phyloP scores from a whole-genome alignment of 179 eudicot species.

The Amaranthus tricolor region DNA sequence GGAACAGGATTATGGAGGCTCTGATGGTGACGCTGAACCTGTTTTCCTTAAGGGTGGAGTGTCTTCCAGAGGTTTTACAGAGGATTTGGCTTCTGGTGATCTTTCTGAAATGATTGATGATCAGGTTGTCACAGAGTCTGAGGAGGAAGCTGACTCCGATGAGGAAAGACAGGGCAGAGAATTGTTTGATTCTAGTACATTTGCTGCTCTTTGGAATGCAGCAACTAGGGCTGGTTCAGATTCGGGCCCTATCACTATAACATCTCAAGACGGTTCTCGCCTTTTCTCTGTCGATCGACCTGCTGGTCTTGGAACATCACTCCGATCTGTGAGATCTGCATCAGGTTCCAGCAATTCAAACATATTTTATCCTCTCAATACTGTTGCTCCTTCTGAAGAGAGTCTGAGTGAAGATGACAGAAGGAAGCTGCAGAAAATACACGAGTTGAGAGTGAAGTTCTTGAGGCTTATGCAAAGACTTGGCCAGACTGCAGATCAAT shows the following conservation, averaged over 20 bases:
- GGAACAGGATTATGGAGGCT: slow-evolving; percentile 39
- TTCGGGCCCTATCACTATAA: slow-evolving; percentile 59
- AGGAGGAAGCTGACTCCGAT: slow-evolving; percentile 60
- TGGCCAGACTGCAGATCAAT: slow-evolving; percentile 73
- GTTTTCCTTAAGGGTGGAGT: slow-evolving; percentile 55
- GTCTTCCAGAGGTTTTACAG: slow-evolving; percentile 55
- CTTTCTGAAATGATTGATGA: slow-evolving; percentile 51
- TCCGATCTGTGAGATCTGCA: slow-evolving; percentile 55
- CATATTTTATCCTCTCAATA: slow-evolving; percentile 42
- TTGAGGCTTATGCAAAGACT: slow-evolving; percentile 65
- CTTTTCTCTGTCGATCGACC: slow-evolving; percentile 95
- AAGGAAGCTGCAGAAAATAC: slow-evolving; percentile 49
- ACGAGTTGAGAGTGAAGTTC: slow-evolving; percentile 53
- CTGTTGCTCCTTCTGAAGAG: slow-evolving; percentile 39
- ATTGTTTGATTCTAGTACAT: slow-evolving; percentile 51
- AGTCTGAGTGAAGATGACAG: slow-evolving; percentile 53
- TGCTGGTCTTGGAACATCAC: slow-evolving; percentile 84
- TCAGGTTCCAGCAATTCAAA: slow-evolving; percentile 43
- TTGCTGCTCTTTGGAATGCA: slow-evolving; percentile 87
- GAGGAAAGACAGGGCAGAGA: slow-evolving; percentile 49
- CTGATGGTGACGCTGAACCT: slow-evolving; percentile 63
- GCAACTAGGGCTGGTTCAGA: slow-evolving; percentile 71
- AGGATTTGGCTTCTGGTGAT: slow-evolving; percentile 61
- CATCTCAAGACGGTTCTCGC: slow-evolving; percentile 83
- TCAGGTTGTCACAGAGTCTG: slow-evolving; percentile 81